Conservation (phyloP, 2,329 filamentous ascomycete genomes). For the Grosmannia serpens region DNA sequence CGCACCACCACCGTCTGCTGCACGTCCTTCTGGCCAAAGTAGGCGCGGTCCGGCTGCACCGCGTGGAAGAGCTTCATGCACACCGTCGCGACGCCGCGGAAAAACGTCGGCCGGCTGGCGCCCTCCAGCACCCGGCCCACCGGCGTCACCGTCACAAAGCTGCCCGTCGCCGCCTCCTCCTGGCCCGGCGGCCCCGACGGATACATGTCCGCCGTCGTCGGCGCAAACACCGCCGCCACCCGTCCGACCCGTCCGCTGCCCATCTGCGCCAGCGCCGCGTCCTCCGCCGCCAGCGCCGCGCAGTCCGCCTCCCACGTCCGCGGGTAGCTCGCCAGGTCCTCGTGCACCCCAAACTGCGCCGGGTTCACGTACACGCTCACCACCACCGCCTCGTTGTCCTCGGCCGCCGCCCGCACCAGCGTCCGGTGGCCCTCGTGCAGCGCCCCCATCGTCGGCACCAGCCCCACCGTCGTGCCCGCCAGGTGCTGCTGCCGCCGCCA, state of each 20-base stretch:
- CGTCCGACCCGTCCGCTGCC: conserved; percentile 44
- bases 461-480: conserved; percentile 61
- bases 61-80: conserved; percentile 92
- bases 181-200: conserved; percentile 64
- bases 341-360: conserved; percentile 81
- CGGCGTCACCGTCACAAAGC: conserved; percentile 85
- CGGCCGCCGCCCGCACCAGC: conserved; percentile 71
- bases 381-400: conserved; percentile 75
- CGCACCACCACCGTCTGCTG: conserved; percentile 90
- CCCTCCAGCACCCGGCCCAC: conserved; percentile 75
- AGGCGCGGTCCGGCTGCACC: conserved; percentile 63
- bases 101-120: conserved; percentile 79
- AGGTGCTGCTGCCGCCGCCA: conserved; percentile 56
- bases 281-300: conserved; percentile 52
- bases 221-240: conserved; percentile 76
- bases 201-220: conserved; percentile 76
- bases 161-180: conserved; percentile 66
- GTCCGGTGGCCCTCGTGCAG: conserved; percentile 86
- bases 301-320: conserved; percentile 78
- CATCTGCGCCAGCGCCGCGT: conserved; percentile 51
- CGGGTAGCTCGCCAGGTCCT: conserved; percentile 83
- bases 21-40: conserved; percentile 96
- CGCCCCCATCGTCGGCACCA: conserved; percentile 96
- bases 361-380: conserved; percentile 95
- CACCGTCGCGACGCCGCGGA: conserved; percentile 88